phyloP scores from a whole-genome alignment of 305 asterid species.

The Solanum hybrid region DNA sequence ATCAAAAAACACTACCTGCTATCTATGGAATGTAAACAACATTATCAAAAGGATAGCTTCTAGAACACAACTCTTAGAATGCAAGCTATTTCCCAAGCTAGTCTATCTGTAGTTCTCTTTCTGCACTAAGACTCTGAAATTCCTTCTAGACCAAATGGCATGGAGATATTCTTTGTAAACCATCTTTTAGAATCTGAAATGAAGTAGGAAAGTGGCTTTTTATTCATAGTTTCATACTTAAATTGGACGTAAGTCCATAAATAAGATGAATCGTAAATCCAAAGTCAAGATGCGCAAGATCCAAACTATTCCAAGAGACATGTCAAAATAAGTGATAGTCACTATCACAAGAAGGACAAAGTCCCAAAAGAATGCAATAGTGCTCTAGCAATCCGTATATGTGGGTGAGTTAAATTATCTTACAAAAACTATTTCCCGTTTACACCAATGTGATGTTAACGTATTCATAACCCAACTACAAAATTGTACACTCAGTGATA shows the following conservation, averaged over 20 bases:
- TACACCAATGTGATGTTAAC: not conserved
- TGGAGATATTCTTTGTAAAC: not conserved
- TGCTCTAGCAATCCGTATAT: not conserved
- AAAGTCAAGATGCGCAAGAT: not conserved
- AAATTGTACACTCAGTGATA: not conserved
- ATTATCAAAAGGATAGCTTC: not conserved
- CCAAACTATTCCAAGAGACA: not conserved
- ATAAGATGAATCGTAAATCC: not conserved
- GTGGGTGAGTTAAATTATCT: not conserved
- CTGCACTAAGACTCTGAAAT: not conserved
- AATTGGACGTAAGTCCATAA: not conserved
- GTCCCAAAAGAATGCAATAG: not conserved
- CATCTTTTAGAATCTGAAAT: not conserved
- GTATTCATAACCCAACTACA: not conserved
- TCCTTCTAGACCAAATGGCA: not conserved
- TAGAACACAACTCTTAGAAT: not conserved
- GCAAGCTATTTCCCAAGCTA: not conserved
- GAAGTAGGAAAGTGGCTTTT: not conserved
- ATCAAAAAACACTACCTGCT: not conserved
- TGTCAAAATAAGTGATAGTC: not conserved
- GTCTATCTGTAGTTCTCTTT: not conserved
- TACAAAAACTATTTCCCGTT: not conserved
- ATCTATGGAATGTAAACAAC: not conserved
- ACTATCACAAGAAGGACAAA: not conserved
- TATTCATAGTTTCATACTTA: not conserved